Percentiles rank a stretch among this genome's conserved stretches.
Conservation (phyloP, 148 eudicot species). For the Hydrangea macrophylla region DNA sequence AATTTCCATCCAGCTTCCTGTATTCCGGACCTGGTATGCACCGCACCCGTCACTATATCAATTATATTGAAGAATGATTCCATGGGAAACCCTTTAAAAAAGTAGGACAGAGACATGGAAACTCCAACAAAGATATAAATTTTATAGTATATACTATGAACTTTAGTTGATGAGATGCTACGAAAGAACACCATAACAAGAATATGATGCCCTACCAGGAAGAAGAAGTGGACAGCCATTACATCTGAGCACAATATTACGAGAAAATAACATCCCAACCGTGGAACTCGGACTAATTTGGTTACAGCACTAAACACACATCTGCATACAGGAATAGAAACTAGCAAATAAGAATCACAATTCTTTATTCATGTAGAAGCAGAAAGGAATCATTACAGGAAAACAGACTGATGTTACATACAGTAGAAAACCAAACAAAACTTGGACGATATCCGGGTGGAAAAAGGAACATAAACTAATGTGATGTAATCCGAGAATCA, state of each 20-base stretch:
- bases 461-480: background rate
- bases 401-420: background rate
- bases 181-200: background rate
- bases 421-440: background rate
- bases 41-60: conserved; percentile 4
- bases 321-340: conserved; percentile 48
- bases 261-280: conserved; percentile 83
- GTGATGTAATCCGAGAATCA: background rate
- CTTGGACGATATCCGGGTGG: background rate
- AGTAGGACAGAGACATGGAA: too few relatives aligned
- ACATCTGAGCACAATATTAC: conserved; percentile 88
- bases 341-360: background rate
- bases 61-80: too few relatives aligned
- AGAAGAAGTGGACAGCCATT: conserved; percentile 98
- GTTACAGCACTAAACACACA: conserved; percentile 89
- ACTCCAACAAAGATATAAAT: too few relatives aligned
- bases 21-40: conserved; percentile 78
- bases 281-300: conserved; percentile 71
- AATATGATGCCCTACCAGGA: conserved; percentile 61
- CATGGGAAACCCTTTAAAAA: too few relatives aligned
- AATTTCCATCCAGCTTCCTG: conserved; percentile 99
- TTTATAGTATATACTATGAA: too few relatives aligned
- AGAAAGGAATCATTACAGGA: background rate
- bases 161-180: too few relatives aligned
- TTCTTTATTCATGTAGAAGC: background rate